Base-by-base conservation (phyloP, 768 basidiomycete species). In the Coprinopsis sp. region DNA sequence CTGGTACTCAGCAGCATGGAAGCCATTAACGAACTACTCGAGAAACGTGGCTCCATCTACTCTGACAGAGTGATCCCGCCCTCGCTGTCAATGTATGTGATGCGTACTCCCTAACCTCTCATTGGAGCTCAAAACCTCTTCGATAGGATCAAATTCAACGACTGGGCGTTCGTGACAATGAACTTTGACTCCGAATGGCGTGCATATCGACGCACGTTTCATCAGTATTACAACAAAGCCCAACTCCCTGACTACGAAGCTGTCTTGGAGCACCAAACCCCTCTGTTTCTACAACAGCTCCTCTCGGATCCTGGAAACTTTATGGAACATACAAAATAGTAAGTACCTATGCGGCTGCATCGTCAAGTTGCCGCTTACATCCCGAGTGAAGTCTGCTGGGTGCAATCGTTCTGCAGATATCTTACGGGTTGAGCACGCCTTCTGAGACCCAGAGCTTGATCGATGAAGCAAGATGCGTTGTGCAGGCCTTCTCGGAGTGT, bases 201-300 rank as follows among this genome's bases (percentile, higher is more conserved):
- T 23, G 30, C 46, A 8, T 55, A 58, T 19, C 52, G 57, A 11
- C 39, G 46, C 21, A 24, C 50, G 18, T 54, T 53, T 23, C 58
- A 59, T 14, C 33, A 54, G 19, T 45, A 54, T 16, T 57, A 57
- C 28, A 52, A 52, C 29, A 48, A 27, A 11, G 14, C 33, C 10
- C 31, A 19, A 1, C 53, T 59, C 3, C 51, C 54, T n/a, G 49
- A 52, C 14, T 62, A 60, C 46, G 55, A 55, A 23, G 55, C 61
- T 2, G 47, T 55, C 18, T 57, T 63, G 24, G 51, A 58, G 40
- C 50, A 49, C n/a, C 54, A 59, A 23, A 21, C 11, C 8, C 6
- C 7, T 4, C 5, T 8, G 12, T 24, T 39, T 23, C 8, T 21
- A 4, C 37, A 23, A 12, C 14, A 16, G 8, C 22, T 39, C 11